Evolutionary conservation across 2,329 filamentous ascomycete species (phyloP).

Genomic region (Aureobasidium sp.): DNA sequence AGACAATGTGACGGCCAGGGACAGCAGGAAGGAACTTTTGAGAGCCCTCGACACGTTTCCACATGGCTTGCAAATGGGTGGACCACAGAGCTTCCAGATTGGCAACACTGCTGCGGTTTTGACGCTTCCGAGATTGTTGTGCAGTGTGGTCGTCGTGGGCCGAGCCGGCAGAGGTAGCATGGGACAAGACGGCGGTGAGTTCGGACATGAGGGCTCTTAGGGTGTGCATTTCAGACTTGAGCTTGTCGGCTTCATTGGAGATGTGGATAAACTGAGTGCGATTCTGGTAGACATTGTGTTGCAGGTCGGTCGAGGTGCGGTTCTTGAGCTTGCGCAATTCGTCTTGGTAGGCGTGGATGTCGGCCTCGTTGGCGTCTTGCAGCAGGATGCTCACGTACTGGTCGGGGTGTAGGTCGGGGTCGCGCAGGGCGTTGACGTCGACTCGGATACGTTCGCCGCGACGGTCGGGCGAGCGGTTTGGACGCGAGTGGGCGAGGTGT

Average conservation of each 20-base stretch:
- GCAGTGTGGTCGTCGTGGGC: conserved; percentile 32
- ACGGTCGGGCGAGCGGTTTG: conserved; percentile 39
- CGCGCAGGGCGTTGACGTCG: conserved; percentile 69
- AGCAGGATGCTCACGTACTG: conserved; percentile 69
- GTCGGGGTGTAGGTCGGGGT: conserved; percentile 72
- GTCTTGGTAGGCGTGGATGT: conserved; percentile 75
- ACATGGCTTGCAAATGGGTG: conserved; percentile 68
- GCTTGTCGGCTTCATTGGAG: conserved; percentile 96
- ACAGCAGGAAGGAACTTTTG: conserved; percentile 93
- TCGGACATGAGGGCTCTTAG: conserved; percentile 88
- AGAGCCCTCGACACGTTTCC: conserved; percentile 95
- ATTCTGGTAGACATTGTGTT: conserved; percentile 95
- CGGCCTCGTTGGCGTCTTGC: conserved; percentile 77
- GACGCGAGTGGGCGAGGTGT: conserved; percentile 46
- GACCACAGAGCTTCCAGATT: conserved; percentile 64
- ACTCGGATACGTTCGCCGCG: conserved; percentile 56
- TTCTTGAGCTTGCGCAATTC: conserved; percentile 69
- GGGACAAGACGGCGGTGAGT: conserved; percentile 52
- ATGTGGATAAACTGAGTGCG: conserved; percentile 98
- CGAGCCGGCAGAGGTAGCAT: conserved; percentile 38
- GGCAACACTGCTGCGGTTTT: conserved; percentile 82
- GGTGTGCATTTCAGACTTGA: conserved; percentile 92
- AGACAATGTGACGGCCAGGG: conserved; percentile 84
- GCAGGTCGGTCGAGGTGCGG: conserved; percentile 73
- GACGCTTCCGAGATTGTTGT: conserved; percentile 36